Evolutionary conservation across 2,329 filamentous ascomycete genomes (phyloP).

Genomic region (Aspergillus sergii): DNA sequence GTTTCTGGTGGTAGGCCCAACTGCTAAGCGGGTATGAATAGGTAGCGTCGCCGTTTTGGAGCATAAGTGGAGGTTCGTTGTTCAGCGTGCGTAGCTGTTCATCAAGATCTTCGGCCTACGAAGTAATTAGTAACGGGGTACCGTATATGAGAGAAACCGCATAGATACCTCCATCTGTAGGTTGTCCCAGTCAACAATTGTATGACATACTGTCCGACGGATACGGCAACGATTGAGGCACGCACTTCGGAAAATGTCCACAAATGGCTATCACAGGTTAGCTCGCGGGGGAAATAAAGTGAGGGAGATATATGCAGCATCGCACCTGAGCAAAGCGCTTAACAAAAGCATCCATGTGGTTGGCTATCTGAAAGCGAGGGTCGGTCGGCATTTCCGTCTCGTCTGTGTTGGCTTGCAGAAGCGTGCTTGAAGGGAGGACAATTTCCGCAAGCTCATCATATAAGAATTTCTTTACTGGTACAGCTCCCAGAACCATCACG

Average conservation of each 20-base stretch:
- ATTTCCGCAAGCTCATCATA: slow-evolving; percentile 79
- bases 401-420: slow-evolving; percentile 75
- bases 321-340: slow-evolving; percentile 54
- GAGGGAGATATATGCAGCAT: not conserved
- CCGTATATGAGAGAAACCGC: not conserved
- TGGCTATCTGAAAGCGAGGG: slow-evolving; percentile 71
- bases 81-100: slow-evolving; percentile 64
- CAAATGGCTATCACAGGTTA: slow-evolving; percentile 63
- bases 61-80: slow-evolving; percentile 62
- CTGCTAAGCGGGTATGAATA: slow-evolving; percentile 76
- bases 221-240: slow-evolving; percentile 91
- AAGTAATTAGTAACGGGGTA: slow-evolving; percentile 12
- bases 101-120: slow-evolving; percentile 69
- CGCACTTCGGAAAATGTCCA: slow-evolving; percentile 80
- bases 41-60: slow-evolving; percentile 56
- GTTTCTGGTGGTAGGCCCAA: slow-evolving; percentile 88
- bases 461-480: slow-evolving; percentile 73
- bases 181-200: slow-evolving; percentile 78
- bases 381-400: slow-evolving; percentile 74
- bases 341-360: slow-evolving; percentile 71
- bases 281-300: not conserved
- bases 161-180: slow-evolving; percentile 71
- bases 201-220: slow-evolving; percentile 84
- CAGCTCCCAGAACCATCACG: slow-evolving; percentile 67
- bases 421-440: slow-evolving; percentile 69